A percentile compares a stretch with the other conserved stretches of the same genome.
These are phyloP conservation scores for Verruconis gallopava DNA, from an alignment of 2,329 filamentous ascomycete genomes.

Conservation along the genomic window DNA sequence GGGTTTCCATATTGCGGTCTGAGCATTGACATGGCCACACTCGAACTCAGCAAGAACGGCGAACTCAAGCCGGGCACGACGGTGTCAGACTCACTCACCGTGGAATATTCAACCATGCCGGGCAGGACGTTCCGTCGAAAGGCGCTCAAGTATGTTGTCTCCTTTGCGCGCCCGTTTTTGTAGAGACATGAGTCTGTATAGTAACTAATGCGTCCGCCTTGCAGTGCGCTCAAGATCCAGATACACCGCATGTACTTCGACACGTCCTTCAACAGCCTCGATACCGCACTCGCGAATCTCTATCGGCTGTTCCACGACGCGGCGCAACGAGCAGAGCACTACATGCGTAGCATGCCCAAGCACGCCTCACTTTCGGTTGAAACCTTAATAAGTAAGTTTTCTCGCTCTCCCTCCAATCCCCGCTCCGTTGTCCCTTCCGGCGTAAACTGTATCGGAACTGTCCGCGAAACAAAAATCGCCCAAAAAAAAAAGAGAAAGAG, in stretches of 20 bases:
- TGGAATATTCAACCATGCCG: conserved; percentile 59
- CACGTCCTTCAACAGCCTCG: conserved; percentile 58
- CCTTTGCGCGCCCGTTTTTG: conserved; percentile 1
- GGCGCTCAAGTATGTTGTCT: conserved; percentile 47
- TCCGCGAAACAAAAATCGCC: too few species aligned
- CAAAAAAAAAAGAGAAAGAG: too few species aligned
- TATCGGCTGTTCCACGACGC: conserved; percentile 63
- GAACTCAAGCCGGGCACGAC: conserved; percentile 27
- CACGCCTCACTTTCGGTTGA: conserved; percentile 41
- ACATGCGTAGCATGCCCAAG: conserved; percentile 45
- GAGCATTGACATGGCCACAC: conserved; percentile 57
- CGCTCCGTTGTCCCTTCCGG: too few species aligned
- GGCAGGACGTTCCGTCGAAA: conserved; percentile 73
- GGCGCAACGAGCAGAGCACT: conserved; percentile 58
- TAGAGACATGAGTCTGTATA: conserved; percentile 5
- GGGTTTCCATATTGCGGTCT: conserved; percentile 81
- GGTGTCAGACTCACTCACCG: conserved; percentile 60
- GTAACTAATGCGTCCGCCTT: background rate
- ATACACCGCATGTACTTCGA: conserved; percentile 76
- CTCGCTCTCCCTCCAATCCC: too few species aligned
- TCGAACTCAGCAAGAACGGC: conserved; percentile 62
- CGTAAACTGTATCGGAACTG: too few species aligned
- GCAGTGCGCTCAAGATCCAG: conserved; percentile 63
- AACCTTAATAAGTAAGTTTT: conserved; percentile 46
- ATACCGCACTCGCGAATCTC: conserved; percentile 61